Evolutionary conservation across 2,329 filamentous ascomycete species (phyloP), one percentile per base, ranked within the genome.

Genomic region (Fusarium sp.): DNA sequence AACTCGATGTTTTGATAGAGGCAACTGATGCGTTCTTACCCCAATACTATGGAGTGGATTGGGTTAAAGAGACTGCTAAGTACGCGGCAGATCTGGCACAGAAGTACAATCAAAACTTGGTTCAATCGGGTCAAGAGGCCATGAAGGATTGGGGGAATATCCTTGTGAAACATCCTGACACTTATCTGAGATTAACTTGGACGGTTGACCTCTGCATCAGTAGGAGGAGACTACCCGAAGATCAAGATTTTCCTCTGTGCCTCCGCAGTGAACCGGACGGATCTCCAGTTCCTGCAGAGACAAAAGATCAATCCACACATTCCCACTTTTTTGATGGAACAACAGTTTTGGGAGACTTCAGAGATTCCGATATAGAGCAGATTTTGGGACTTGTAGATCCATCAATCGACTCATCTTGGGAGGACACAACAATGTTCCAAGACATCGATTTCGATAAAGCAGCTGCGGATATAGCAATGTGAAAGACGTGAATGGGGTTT

Each of bases 121-220:
- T n/a, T 6, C 45, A 10, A 2, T 20, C 26, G 1, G 53, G 36
- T 3, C 36, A 36, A n/a, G 34, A 26, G 1, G 44, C 45, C 1
- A 13, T 51, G 3, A 40, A 24, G 13, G 45, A 51, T 6, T 57
- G 53, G 53, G 36, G 48, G 3, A 24, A 42, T 1, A 42, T 51
- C n/a, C 45, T 57, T 1, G n/a, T 34, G 2, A 57, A 7, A 5
- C 6, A 31, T 10, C 53, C 45, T 26, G 45, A 11, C 1, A 5
- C 9, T 20, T 57, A 57, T 26, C 5, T 57, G 18, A 38, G 53
- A 2, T 26, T 57, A 1, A 22, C 7, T 3, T 57, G 53, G 53
- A 57, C 45, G 1, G 45, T 57, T 8, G 53, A 51, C 5, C 10
- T 57, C 26, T 51, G 34, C 6, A 4, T 57, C 10, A 51, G 10